Evolutionary conservation across 1,284 basidiomycete genomes (phyloP).

Genomic region (Irpex rosettiformis): DNA sequence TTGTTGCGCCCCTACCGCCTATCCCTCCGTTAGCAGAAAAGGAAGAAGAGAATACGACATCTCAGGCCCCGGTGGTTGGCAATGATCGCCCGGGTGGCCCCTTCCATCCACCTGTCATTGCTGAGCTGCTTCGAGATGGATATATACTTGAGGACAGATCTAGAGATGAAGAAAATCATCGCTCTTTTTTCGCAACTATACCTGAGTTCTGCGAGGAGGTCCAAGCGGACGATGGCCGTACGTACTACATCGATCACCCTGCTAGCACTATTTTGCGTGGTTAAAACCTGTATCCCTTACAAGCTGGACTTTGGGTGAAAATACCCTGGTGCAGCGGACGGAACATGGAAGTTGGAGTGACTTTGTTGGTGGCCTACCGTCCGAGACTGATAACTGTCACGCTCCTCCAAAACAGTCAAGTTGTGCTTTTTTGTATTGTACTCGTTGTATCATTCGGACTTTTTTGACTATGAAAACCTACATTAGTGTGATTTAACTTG

Average conservation of each 20-base stretch:
- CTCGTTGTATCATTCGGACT: background rate
- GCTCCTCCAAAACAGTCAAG: too few relatives aligned
- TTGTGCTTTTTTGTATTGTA: background rate
- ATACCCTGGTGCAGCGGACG: too few relatives aligned
- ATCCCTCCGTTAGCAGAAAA: background rate
- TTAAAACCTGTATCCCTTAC: background rate
- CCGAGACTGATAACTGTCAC: too few relatives aligned
- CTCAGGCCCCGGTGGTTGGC: background rate
- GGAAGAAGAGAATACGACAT: background rate
- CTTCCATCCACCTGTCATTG: background rate
- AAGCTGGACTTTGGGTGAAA: background rate
- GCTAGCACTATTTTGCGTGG: background rate
- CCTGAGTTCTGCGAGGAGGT: constrained; percentile 13
- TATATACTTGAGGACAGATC: constrained; percentile 1
- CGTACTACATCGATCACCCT: constrained; percentile 13
- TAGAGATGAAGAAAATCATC: background rate
- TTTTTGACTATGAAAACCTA: too few relatives aligned
- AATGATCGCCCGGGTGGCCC: background rate
- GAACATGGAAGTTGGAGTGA: too few relatives aligned
- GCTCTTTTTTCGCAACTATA: background rate
- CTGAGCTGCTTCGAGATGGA: constrained; percentile 10
- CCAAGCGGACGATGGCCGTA: constrained; percentile 4
- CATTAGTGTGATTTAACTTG: too few relatives aligned
- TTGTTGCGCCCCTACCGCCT: constrained; percentile 2
- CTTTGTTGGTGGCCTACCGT: too few relatives aligned